These are phyloP conservation scores for Russula ochroleuca DNA, from an alignment of 768 basidiomycete genomes.

Conservation along the genomic window DNA sequence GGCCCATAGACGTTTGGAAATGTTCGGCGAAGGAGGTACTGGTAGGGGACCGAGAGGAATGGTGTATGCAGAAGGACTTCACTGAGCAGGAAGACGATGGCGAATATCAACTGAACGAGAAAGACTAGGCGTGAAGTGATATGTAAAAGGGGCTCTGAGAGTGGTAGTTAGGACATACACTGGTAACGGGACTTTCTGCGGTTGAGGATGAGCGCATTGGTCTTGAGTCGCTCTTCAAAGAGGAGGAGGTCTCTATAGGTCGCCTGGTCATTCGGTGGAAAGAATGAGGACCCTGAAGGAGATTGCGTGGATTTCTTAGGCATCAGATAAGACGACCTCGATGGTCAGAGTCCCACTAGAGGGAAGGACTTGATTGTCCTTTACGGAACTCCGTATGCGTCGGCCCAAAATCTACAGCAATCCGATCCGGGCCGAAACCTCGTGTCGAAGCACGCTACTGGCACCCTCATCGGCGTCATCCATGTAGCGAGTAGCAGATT, in stretches of 20 bases:
- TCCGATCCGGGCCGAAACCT: not conserved
- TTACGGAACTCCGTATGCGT: not conserved
- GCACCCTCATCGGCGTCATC: no score
- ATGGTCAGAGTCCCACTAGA: not conserved
- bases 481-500: no score
- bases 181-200: conserved; percentile 79
- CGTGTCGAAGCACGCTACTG: not conserved
- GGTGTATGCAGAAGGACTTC: conserved; percentile 72
- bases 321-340: conserved; percentile 27
- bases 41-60: conserved; percentile 60
- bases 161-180: conserved; percentile 43
- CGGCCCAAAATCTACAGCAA: not conserved
- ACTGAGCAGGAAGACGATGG: conserved; percentile 66
- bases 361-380: conserved; percentile 10
- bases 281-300: conserved; percentile 39
- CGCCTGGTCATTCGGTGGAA: conserved; percentile 67
- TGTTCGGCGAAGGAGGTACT: conserved; percentile 44
- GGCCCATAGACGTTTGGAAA: conserved; percentile 50
- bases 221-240: conserved; percentile 96
- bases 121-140: conserved; percentile 51
- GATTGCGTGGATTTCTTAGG: conserved; percentile 33
- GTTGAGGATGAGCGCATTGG: conserved; percentile 78
- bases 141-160: conserved; percentile 1
- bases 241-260: conserved; percentile 86
- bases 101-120: conserved; percentile 59